Conservation (phyloP, 169 alveolate genomes). For the Cryptosporidium baileyi region DNA sequence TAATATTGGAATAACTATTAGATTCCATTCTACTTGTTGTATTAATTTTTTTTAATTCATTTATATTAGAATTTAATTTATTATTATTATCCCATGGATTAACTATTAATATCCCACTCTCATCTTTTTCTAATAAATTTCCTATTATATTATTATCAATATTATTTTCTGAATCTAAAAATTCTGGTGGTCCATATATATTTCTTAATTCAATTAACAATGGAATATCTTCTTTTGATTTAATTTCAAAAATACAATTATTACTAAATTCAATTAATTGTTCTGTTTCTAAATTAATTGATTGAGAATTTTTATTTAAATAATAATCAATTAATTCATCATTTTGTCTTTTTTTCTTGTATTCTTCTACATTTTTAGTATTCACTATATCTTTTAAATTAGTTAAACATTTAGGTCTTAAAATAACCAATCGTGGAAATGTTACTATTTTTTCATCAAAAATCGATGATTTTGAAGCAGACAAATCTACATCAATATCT, state of each 20-base stretch:
- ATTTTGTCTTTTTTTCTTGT: neutral
- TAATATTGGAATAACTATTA: neutral
- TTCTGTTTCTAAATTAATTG: neutral
- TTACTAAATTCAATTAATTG: constrained; percentile 15
- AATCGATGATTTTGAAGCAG: neutral
- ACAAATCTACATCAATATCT: neutral
- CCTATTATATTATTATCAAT: constrained; percentile 22
- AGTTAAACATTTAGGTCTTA: constrained; percentile 18
- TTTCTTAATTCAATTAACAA: constrained; percentile 22
- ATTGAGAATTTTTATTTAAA: neutral
- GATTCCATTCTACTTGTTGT: neutral
- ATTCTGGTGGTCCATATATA: constrained; percentile 58
- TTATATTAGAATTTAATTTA: neutral
- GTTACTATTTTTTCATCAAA: neutral
- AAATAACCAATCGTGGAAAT: constrained; percentile 38
- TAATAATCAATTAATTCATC: neutral
- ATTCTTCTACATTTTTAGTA: neutral
- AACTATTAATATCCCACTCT: constrained; percentile 24
- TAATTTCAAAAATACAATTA: constrained; percentile 48
- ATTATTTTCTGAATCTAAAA: constrained; percentile 11
- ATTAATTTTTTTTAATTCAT: neutral
- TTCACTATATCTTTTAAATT: neutral
- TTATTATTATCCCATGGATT: constrained; percentile 49
- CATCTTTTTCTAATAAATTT: constrained; percentile 35
- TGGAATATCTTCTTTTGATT: constrained; percentile 15